These are phyloP conservation scores for Ramaria rubella DNA, from an alignment of 768 basidiomycete genomes.

Conservation along the genomic window DNA sequence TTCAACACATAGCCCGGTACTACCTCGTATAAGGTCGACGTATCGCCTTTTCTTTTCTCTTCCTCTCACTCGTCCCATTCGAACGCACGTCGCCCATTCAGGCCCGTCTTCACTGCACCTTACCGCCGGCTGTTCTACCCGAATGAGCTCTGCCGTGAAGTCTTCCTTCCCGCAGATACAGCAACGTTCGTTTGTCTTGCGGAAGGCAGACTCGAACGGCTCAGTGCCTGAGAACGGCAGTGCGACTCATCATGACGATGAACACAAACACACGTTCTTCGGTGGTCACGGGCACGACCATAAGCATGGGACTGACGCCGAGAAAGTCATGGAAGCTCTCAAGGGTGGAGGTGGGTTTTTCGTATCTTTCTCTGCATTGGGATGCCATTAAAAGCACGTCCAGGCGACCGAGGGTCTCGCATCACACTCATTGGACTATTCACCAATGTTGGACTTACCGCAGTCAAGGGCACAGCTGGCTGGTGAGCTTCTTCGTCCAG, in stretches of 20 bases:
- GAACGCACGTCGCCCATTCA: not conserved
- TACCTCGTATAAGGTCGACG: not conserved
- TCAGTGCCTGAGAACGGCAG: not conserved
- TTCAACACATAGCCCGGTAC: not conserved
- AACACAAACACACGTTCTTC: slow-evolving; percentile 45
- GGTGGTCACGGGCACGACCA: slow-evolving; percentile 57
- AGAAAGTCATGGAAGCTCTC: slow-evolving; percentile 61
- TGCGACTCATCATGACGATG: not conserved
- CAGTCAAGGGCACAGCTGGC: slow-evolving; percentile 80
- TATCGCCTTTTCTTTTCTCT: not conserved
- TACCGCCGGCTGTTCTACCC: not conserved
- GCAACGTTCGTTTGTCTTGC: not conserved
- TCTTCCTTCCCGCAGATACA: not conserved
- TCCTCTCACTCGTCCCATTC: too few species aligned
- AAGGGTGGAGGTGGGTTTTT: slow-evolving; percentile 51
- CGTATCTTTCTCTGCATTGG: not conserved
- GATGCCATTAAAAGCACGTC: slow-evolving; percentile 1
- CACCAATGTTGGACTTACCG: slow-evolving; percentile 76
- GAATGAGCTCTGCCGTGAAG: not conserved
- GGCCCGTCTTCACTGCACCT: not conserved
- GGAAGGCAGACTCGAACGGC: not conserved
- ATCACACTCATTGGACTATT: slow-evolving; percentile 83
- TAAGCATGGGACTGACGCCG: slow-evolving; percentile 52
- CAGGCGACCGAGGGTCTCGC: slow-evolving; percentile 74
- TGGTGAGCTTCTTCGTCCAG: slow-evolving; percentile 50